These are phyloP conservation scores for Chaetomium globosum DNA, from an alignment of 2,329 filamentous ascomycete species.

Conservation along the genomic window DNA sequence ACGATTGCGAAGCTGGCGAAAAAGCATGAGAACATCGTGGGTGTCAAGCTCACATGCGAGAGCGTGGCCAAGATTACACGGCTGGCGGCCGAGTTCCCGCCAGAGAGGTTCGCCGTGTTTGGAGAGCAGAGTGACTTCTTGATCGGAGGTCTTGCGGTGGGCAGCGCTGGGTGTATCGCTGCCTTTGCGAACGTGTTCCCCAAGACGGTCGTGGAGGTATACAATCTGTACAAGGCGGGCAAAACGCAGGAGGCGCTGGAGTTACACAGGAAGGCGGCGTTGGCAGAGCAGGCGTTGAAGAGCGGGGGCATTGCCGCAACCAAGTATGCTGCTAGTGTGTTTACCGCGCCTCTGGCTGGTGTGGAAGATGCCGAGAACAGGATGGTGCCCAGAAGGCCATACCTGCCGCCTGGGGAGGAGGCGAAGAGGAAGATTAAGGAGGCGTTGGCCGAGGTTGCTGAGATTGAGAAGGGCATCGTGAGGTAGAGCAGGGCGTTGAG, in stretches of 20 bases:
- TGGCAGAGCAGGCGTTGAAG: conserved; percentile 68
- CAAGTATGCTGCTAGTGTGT: conserved; percentile 68
- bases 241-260: conserved; percentile 60
- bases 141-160: conserved; percentile 60
- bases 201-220: conserved; percentile 59
- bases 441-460: conserved; percentile 48
- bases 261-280: conserved; percentile 63
- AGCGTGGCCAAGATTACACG: conserved; percentile 72
- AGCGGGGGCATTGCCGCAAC: conserved; percentile 63
- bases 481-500: conserved; percentile 40
- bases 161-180: conserved; percentile 62
- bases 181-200: conserved; percentile 66
- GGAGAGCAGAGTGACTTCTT: conserved; percentile 76
- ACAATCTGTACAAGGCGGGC: conserved; percentile 62
- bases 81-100: conserved; percentile 54
- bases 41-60: conserved; percentile 69
- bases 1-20: conserved; percentile 58
- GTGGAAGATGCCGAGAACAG: conserved; percentile 62
- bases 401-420: conserved; percentile 52
- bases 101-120: conserved; percentile 65
- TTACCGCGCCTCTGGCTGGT: conserved; percentile 60
- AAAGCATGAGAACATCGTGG: conserved; percentile 58
- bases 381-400: conserved; percentile 64
- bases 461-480: conserved; percentile 44
- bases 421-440: conserved; percentile 48